Conservation (phyloP, 352 stramenopile species). For the Globisporangium perplexum region DNA sequence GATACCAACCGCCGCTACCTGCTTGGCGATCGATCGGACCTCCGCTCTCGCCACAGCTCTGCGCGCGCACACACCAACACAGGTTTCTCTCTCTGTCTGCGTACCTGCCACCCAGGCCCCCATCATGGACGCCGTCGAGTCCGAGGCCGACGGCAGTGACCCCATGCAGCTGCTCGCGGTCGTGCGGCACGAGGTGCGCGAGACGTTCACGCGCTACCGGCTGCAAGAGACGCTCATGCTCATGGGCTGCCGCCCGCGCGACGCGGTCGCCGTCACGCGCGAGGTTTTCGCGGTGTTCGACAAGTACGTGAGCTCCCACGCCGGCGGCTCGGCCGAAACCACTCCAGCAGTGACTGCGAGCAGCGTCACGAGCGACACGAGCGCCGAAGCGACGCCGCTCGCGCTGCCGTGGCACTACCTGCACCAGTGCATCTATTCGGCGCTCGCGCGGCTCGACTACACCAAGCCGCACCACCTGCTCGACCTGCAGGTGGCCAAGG, state of each 20-base stretch:
- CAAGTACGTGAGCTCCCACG: constrained; percentile 36
- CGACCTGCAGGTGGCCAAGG: constrained; percentile 80
- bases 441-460: constrained; percentile 73
- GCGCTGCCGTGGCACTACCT: constrained; percentile 67
- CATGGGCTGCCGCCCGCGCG: constrained; percentile 77
- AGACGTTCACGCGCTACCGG: constrained; percentile 78
- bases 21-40: too few relatives aligned
- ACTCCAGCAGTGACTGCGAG: background rate
- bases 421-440: constrained; percentile 79
- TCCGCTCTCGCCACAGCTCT: too few relatives aligned
- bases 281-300: constrained; percentile 61
- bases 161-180: constrained; percentile 80
- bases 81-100: too few relatives aligned
- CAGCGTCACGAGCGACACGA: background rate
- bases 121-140: constrained; percentile 48
- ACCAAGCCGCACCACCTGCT: constrained; percentile 82
- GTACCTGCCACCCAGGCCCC: too few relatives aligned
- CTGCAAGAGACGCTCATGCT: constrained; percentile 86
- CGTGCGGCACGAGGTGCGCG: constrained; percentile 33
- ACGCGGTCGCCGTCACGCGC: constrained; percentile 63
- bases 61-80: too few relatives aligned
- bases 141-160: constrained; percentile 49
- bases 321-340: background rate
- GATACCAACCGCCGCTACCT: background rate
- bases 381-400: background rate